Percentiles rank a stretch among this genome's conserved stretches.
phyloP scores from a whole-genome alignment of 306 rosid genomes.

The Castanea sativa region DNA sequence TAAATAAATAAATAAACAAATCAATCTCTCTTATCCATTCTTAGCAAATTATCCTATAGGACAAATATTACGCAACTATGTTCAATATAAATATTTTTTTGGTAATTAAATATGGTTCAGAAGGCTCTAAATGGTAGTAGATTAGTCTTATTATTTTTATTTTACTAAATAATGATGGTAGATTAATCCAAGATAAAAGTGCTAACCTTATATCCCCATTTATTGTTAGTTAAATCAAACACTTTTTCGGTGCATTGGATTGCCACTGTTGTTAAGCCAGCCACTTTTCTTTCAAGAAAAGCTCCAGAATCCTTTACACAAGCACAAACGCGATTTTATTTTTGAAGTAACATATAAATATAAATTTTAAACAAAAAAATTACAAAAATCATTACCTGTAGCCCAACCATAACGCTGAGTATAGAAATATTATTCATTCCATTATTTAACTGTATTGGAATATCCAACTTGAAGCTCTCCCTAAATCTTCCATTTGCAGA shows the following conservation, averaged over 20 bases:
- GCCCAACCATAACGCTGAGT: conserved; percentile 71
- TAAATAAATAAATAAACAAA: neutral
- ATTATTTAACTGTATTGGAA: conserved; percentile 31
- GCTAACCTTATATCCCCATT: conserved; percentile 70
- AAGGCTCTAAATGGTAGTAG: neutral
- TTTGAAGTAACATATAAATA: neutral
- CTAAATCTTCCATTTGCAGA: conserved; percentile 53
- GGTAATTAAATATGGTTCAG: neutral
- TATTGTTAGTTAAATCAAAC: conserved; percentile 38
- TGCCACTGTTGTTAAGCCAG: conserved; percentile 51
- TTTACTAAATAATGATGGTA: neutral
- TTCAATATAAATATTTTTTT: neutral
- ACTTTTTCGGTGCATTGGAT: conserved; percentile 42
- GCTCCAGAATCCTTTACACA: conserved; percentile 64
- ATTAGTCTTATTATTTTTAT: no score
- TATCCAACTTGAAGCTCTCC: conserved; percentile 43
- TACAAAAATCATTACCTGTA: conserved; percentile 40
- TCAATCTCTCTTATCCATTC: no score
- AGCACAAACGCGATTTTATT: neutral
- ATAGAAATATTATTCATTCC: conserved; percentile 60
- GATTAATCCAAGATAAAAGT: neutral
- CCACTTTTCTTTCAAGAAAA: conserved; percentile 58
- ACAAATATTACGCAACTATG: neutral
- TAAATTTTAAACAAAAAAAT: neutral
- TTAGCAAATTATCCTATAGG: neutral